Evolutionary conservation across 1,284 basidiomycete species (phyloP), one percentile per base, ranked within the genome.

Genomic region (Cutaneotrichosporon curvatum): DNA sequence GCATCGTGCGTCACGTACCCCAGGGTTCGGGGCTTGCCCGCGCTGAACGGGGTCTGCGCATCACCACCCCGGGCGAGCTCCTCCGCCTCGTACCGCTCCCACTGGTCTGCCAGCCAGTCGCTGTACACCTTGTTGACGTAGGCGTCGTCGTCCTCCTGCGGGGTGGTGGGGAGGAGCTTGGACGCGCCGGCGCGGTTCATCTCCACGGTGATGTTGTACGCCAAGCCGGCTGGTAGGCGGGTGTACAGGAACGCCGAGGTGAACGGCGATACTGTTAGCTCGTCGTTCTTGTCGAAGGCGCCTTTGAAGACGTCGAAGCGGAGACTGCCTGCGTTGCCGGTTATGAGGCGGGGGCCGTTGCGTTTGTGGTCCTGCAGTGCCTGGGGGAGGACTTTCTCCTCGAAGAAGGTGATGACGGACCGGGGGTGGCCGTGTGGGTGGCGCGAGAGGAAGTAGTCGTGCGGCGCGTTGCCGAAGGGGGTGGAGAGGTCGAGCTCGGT

Each of bases 231-330:
- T 2, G 57, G 56, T 6, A 72, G 55, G 4, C 50, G 55, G 19
- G 59, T 60, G 42, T 66, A 67, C 8, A 65, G 43, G 50, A 72
- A 72, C 4, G 51, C 53, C 16, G 58, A 60, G 3, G 57, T 59
- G 51, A 81, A 87, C 1, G 83, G 83, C 15, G 78, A 81, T 0
- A 79, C 77, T 0, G 83, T 84, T 20, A 86, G 75, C 63, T 86
- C 81, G 65, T 88, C 85, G 65, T 88, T 86, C 61, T 79, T 79
- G 37, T 82, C 83, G 70, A 88, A 88, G 2, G 78, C 55, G 1
- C 85, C 86, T 50, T 63, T 58, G 53, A 71, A 68, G 14, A 90
- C 65, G 58, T 87, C 81, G 70, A 83, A 88, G 39, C 87, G 79
- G 59, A 83, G 76, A n/a, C 76, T 81, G 15, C 83, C 87, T 2